Conservation (phyloP, 352 stramenopile species). For the Phytophthora sansomeana region DNA sequence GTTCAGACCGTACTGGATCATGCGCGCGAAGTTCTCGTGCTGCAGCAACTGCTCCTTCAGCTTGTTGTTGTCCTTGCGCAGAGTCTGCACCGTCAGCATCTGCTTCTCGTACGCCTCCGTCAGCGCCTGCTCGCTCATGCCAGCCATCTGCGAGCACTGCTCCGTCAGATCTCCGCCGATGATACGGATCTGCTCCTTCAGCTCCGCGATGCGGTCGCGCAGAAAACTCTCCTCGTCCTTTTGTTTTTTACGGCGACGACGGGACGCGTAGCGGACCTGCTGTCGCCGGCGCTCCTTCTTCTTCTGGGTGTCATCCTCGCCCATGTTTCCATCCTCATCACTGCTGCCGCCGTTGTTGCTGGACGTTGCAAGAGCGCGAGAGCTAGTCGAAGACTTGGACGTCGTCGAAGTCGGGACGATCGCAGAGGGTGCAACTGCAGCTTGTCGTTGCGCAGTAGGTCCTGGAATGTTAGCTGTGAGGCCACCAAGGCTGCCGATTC, state of each 20-base stretch:
- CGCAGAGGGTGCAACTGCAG: background rate
- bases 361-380: slow-evolving; percentile 50
- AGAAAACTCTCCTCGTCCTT: slow-evolving; percentile 87
- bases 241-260: slow-evolving; percentile 83
- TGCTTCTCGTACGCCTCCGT: slow-evolving; percentile 87
- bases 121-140: slow-evolving; percentile 83
- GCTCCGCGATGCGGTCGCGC: slow-evolving; percentile 80
- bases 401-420: too few relatives aligned
- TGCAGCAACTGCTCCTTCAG: slow-evolving; percentile 83
- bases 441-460: slow-evolving; percentile 9
- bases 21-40: slow-evolving; percentile 86
- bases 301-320: slow-evolving; percentile 69
- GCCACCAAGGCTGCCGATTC: slow-evolving; percentile 22
- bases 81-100: slow-evolving; percentile 79
- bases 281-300: slow-evolving; percentile 85
- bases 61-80: slow-evolving; percentile 88
- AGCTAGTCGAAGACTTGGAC: slow-evolving; percentile 13
- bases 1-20: slow-evolving; percentile 88
- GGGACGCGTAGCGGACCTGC: slow-evolving; percentile 83
- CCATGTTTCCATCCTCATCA: slow-evolving; percentile 57
- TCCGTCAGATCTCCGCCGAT: slow-evolving; percentile 80
- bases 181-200: slow-evolving; percentile 88
- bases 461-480: slow-evolving; percentile 22
- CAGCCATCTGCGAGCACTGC: slow-evolving; percentile 82
- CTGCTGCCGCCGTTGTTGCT: slow-evolving; percentile 63